A percentile compares a stretch with the other conserved stretches of the same genome.
Conservation (phyloP, 2,329 filamentous ascomycete species). For the Penicillium sp. region DNA sequence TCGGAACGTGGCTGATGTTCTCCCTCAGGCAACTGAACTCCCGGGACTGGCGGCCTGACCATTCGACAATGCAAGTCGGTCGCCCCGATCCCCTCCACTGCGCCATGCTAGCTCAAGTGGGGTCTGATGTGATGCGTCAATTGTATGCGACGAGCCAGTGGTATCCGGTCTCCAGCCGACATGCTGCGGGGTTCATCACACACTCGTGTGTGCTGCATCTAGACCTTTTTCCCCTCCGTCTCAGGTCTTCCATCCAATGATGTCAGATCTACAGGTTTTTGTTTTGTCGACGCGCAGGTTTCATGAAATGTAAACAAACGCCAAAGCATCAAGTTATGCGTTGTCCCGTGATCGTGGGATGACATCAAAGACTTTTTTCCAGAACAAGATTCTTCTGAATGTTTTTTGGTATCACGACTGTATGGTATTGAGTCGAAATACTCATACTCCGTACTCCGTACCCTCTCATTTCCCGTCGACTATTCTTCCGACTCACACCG, state of each 20-base stretch:
- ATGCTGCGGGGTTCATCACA: conserved; percentile 30
- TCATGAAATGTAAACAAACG: conserved; percentile 23
- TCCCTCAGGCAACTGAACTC: neutral
- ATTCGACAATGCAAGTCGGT: conserved; percentile 11
- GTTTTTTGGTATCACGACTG: neutral
- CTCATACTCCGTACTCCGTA: conserved; percentile 8
- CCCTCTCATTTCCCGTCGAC: conserved; percentile 3
- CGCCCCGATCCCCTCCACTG: conserved; percentile 16
- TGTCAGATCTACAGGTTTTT: neutral
- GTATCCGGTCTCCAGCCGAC: conserved; percentile 16
- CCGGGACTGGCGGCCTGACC: conserved; percentile 2
- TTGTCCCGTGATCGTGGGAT: conserved; percentile 26
- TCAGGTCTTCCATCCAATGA: conserved; percentile 7
- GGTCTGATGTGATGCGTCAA: conserved; percentile 27
- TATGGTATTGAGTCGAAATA: neutral
- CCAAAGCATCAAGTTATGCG: conserved; percentile 18
- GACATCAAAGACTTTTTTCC: conserved; percentile 16
- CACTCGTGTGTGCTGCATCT: conserved; percentile 14
- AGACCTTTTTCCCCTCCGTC: conserved; percentile 8
- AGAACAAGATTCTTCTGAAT: neutral
- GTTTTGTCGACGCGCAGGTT: conserved; percentile 9
- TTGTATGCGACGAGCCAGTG: conserved; percentile 25
- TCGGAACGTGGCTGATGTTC: neutral
- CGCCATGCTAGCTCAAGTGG: conserved; percentile 21
- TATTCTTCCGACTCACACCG: conserved; percentile 16